Evolutionary conservation across 441 rosid species (phyloP).

Genomic region (Euphorbia corollata): DNA sequence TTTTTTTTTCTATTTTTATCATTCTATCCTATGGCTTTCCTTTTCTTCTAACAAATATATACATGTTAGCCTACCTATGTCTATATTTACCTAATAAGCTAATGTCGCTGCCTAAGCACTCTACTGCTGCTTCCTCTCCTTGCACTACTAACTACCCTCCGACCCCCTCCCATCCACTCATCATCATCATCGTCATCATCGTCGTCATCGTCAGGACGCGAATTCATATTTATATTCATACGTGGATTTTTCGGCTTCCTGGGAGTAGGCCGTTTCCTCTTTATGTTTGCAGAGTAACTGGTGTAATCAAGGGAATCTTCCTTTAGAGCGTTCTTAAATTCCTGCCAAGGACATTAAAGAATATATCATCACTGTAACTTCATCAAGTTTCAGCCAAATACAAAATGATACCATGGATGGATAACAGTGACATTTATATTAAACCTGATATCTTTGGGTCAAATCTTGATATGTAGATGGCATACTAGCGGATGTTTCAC

Average conservation of each 20-base stretch:
- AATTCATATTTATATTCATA: conserved; percentile 18
- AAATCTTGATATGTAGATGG: conserved; percentile 67
- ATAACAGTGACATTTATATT: neutral
- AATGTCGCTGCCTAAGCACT: conserved; percentile 38
- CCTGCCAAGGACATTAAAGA: conserved; percentile 33
- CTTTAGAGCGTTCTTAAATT: conserved; percentile 73
- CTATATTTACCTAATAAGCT: conserved; percentile 32
- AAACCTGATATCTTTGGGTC: conserved; percentile 77
- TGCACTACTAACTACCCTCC: conserved; percentile 31
- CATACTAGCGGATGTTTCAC: conserved; percentile 42
- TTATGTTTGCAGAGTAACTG: conserved; percentile 66
- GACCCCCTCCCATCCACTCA: conserved; percentile 44
- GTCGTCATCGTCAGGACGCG: conserved; percentile 24
- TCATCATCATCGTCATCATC: conserved; percentile 31
- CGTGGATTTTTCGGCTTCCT: conserved; percentile 39
- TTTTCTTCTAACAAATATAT: conserved; percentile 28
- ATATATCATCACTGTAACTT: neutral
- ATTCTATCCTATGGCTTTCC: conserved; percentile 32
- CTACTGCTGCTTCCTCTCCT: conserved; percentile 40
- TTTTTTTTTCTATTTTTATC: conserved; percentile 18
- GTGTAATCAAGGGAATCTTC: conserved; percentile 83
- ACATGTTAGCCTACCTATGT: conserved; percentile 49
- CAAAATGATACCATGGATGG: too few species aligned
- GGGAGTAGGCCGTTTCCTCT: conserved; percentile 68
- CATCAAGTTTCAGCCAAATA: conserved; percentile 1